Evolutionary conservation across 1,139 yeast species (phyloP), one percentile per base, ranked within the genome.

Genomic region (Suhomyces bribrorum): DNA sequence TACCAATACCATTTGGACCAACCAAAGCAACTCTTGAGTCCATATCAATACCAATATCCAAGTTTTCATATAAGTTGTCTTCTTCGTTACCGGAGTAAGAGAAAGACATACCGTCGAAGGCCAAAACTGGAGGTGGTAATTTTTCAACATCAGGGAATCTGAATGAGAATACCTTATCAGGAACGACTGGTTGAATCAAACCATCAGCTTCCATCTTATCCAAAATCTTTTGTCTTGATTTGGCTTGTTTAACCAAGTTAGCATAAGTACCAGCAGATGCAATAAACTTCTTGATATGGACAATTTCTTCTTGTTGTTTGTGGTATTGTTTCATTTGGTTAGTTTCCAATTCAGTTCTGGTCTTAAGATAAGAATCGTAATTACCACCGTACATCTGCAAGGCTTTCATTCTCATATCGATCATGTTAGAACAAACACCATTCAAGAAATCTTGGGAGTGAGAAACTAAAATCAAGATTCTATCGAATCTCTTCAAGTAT

Each of bases 181-280:
- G 86, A 43, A 81, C 90, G 50, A 94, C 98, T 43, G 95, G 83
- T 69, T 87, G 88, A 59, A 92, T 86, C 58, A 92, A 80, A 62
- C 98, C 99, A 64, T 92, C 98, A 53, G 98, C 98, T 73, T 92
- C 98, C 98, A 92, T 94, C 83, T 94, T 94, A 72, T 92, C 98
- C 69, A 92, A 79, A 63, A 92, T 94, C 83, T 94, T 92, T 79
- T 94, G 98, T 75, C 97, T 88, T 32, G 98, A 92, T 71, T 92
- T 92, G 49, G 99, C 99, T 74, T 92, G 98, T 69, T 86, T 87
- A 44, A 94, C 98, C 77, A 92, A 79, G 73, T 94, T 94, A 48
- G 99, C 98, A 73, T 92, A 94, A 45, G 98, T 94, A 90, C 99
- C 98, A 48, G 98, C 98, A 54, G 96, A 86, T 37, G 98, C 98